A percentile compares a stretch with the other conserved stretches of the same genome.
phyloP scores from a whole-genome alignment of 768 basidiomycete genomes.

The Suillus subalutaceus region DNA sequence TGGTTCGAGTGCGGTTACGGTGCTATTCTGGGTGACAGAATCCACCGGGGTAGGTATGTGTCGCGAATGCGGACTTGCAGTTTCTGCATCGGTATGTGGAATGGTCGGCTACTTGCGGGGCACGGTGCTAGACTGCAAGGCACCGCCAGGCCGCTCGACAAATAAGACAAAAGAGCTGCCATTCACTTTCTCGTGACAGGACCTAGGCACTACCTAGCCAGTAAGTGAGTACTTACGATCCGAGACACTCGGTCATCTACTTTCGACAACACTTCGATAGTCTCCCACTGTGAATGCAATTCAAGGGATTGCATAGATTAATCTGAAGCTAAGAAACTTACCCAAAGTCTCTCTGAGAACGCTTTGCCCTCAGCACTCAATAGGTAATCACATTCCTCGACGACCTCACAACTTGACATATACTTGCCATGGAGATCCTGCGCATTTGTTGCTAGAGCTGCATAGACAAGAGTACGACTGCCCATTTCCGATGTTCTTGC shows the following conservation, averaged over 20 bases:
- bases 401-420: slow-evolving; percentile 24
- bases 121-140: not conserved
- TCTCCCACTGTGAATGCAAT: slow-evolving; percentile 23
- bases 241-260: slow-evolving; percentile 24
- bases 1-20: not conserved
- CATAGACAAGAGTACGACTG: slow-evolving; percentile 37
- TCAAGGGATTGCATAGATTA: not conserved
- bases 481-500: slow-evolving; percentile 37
- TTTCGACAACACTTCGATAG: slow-evolving; percentile 21
- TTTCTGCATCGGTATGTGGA: not conserved
- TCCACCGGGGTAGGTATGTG: not conserved
- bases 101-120: not conserved
- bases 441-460: slow-evolving; percentile 30
- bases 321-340: slow-evolving; percentile 15
- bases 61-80: not conserved
- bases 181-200: not conserved
- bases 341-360: slow-evolving; percentile 36
- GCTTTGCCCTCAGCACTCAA: slow-evolving; percentile 31
- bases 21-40: not conserved
- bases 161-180: not conserved
- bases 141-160: not conserved
- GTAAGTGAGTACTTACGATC: slow-evolving; percentile 12
- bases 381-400: slow-evolving; percentile 35
- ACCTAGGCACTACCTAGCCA: not conserved
- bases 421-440: slow-evolving; percentile 35